Base-by-base conservation (phyloP, 495 filamentous ascomycete genomes). In the Cairneyella variabilis region DNA sequence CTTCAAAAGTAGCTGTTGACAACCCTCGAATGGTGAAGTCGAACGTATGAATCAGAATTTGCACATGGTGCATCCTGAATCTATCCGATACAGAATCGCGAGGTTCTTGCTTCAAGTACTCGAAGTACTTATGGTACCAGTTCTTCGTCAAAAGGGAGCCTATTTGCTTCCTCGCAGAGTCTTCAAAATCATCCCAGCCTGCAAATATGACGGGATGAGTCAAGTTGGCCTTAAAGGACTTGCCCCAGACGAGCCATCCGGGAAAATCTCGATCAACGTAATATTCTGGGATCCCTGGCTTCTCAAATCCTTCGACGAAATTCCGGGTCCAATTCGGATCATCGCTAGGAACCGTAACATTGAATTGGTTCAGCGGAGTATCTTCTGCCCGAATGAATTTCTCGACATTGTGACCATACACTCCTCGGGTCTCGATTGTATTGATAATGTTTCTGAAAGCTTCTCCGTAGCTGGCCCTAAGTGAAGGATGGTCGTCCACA, bases 231-330 rank as follows among this genome's bases (percentile, higher is more conserved):
- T 80, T 83, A 76, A 97, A 89, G 9, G 76, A 79, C 64, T 95
- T 86, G 11, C 81, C 83, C 93, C 93, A 99, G 6, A 93, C 89
- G n/a, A 99, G 78, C 93, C 93, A 99, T 21, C 93, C 93, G 9
- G 91, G 89, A 68, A 95, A 87, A 63, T 96, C 92, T 48, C 80
- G 80, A 63, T 99, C 93, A 50, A 97, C 82, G 58, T 88, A 96
- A 65, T 91, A 95, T 49, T 96, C 80, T 5, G 88, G 82, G 1
- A 65, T 63, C 50, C 91, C 86, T 22, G 85, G 83, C 27, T 86
- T 76, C 11, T 85, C 83, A 69, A 98, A 98, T 61, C 79, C 79
- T 0, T 80, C 71, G 2, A 99, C 72, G 60, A 87, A 95, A 18
- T 85, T 73, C 51, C 85, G 61, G 0, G 93, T 97, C 77, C 88